Conservation (phyloP, 495 filamentous ascomycete species). For the Talaromyces proteolyticus region DNA sequence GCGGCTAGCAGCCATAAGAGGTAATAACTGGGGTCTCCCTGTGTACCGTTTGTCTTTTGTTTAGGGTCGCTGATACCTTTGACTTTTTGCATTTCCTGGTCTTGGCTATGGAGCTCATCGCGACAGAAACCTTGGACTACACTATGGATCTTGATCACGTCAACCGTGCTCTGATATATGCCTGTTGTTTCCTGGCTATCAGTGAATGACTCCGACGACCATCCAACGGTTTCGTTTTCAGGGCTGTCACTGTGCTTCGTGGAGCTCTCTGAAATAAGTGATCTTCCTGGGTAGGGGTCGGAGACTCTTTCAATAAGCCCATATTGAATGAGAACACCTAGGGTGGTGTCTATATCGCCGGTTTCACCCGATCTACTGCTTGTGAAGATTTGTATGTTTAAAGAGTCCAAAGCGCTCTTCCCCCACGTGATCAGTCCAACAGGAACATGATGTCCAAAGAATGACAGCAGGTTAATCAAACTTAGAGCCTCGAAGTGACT, state of each 20-base stretch:
- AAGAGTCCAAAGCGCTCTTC: constrained; percentile 47
- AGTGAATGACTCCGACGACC: constrained; percentile 19
- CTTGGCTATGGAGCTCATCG: constrained; percentile 53
- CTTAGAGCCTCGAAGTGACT: constrained; percentile 59
- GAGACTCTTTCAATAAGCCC: constrained; percentile 59
- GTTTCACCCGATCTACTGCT: constrained; percentile 45
- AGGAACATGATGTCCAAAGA: constrained; percentile 68
- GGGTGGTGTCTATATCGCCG: constrained; percentile 60
- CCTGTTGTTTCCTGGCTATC: constrained; percentile 44
- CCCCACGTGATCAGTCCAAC: constrained; percentile 69
- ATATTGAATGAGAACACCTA: constrained; percentile 62
- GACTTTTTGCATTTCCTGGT: constrained; percentile 36
- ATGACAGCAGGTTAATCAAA: constrained; percentile 67
- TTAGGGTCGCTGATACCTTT: constrained; percentile 11
- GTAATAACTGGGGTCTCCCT: constrained; percentile 18
- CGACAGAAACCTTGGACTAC: constrained; percentile 78
- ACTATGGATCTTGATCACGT: constrained; percentile 69
- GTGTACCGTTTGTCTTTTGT: constrained; percentile 12
- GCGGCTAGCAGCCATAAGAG: constrained; percentile 61
- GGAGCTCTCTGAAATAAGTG: constrained; percentile 8
- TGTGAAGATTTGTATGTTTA: constrained; percentile 42
- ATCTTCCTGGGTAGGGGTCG: constrained; percentile 13
- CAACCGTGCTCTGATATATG: constrained; percentile 48
- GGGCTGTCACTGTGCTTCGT: constrained; percentile 31
- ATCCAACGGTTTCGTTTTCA: constrained; percentile 18